phyloP scores from a whole-genome alignment of 1,284 basidiomycete genomes.

The Ganoderma leucocontextum region DNA sequence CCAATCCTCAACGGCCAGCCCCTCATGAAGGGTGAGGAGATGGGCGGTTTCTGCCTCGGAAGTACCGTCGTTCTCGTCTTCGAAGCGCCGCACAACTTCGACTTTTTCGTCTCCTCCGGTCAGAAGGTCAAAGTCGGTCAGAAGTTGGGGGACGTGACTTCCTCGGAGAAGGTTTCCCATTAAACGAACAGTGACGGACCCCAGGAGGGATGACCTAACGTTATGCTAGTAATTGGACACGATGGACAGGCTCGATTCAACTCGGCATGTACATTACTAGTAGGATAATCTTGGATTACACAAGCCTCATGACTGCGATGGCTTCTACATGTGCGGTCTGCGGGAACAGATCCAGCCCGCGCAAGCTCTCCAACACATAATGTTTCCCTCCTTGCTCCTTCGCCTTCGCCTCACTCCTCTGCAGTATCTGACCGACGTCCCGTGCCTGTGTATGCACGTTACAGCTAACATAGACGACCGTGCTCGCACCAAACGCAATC shows the following conservation, averaged over 20 bases:
- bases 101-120: constrained; percentile 83
- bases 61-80: constrained; percentile 97
- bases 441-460: constrained; percentile 91
- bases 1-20: constrained; percentile 90
- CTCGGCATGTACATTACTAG: constrained; percentile 23
- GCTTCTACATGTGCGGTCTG: constrained; percentile 92
- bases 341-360: constrained; percentile 93
- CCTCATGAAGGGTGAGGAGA: constrained; percentile 88
- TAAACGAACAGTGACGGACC: background rate
- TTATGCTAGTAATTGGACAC: constrained; percentile 14
- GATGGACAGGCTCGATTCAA: constrained; percentile 20
- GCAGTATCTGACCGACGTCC: constrained; percentile 80
- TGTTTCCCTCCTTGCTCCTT: constrained; percentile 45
- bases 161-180: constrained; percentile 10
- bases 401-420: constrained; percentile 49
- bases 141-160: constrained; percentile 63
- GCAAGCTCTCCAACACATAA: constrained; percentile 80
- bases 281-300: constrained; percentile 26
- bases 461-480: constrained; percentile 92
- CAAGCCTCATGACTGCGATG: constrained; percentile 72
- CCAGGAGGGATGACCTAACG: background rate
- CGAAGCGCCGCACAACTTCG: constrained; percentile 89
- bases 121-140: constrained; percentile 93
- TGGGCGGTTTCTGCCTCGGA: constrained; percentile 97
- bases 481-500: constrained; percentile 71